Base-by-base conservation (phyloP, 306 rosid species). In the Prunus mume region DNA sequence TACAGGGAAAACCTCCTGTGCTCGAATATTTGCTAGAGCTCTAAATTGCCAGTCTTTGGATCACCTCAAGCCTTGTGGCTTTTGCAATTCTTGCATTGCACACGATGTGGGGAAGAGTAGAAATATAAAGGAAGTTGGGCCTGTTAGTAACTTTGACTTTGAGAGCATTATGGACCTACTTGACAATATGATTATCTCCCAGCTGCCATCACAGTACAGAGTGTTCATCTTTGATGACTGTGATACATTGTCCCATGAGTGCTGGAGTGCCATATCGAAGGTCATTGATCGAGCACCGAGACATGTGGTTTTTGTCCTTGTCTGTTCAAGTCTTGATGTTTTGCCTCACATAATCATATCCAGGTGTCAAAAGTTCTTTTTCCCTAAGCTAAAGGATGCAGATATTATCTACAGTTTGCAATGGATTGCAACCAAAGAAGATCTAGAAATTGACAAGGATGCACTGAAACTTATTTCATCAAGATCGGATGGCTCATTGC, bases 271-370 rank as follows among this genome's bases (percentile, higher is more conserved):
- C 77, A 87, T 96, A 73, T 89, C 93, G 11, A 96, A 96, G 90
- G 91, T 89, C 92, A 92, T 96, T 85, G 99, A 96, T 86, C 93
- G 94, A 87, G 98, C 96, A 71, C 99, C 98, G 34, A 88, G 97
- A 81, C 93, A 91, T 66, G 86, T 92, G 87, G 99, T 96, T 89
- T 92, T 96, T 85, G 88, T 96, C 82, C 96, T 96, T 81, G 96
- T 92, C 88, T 85, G 97, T 91, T 91, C 98, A 34, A 88, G 93
- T 86, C 98, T 92, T 74, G 99, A 96, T 85, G 93, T 90, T 76
- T 86, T 96, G 88, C 99, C 99, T 87, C 98, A 91, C 75, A 88
- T 92, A 85, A 91, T 92, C 87, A 91, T 89, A 89, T 96, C 99
- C 85, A 89, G 98, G 88, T 92, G 97, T 74, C 99, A 96, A 85